Conservation (phyloP, 2,329 filamentous ascomycete genomes). For the Orbilia ellipsospora region DNA sequence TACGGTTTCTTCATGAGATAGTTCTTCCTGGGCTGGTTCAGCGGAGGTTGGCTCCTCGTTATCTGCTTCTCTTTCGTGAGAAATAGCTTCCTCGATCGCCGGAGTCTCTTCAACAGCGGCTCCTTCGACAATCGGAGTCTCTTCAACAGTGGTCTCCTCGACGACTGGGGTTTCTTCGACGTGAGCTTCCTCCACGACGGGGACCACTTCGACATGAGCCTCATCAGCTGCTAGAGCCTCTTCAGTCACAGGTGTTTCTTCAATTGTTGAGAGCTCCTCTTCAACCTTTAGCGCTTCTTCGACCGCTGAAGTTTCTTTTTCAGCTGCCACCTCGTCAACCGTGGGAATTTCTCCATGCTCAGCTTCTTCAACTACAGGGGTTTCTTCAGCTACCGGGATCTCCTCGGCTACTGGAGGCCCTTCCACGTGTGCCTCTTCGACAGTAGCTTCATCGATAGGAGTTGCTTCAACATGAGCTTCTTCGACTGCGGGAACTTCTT, state of each 20-base stretch:
- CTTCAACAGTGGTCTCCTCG: background rate
- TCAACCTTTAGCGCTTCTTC: background rate
- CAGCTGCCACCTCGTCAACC: no score
- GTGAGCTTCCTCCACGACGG: background rate
- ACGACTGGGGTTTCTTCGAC: background rate
- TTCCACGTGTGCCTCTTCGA: background rate
- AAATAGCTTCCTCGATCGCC: background rate
- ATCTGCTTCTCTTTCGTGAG: conserved; percentile 19
- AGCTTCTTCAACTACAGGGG: no score
- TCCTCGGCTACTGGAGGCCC: background rate
- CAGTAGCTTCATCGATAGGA: background rate
- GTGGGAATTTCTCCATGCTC: no score
- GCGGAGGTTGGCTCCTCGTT: conserved; percentile 4
- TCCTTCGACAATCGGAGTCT: background rate
- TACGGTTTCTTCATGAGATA: background rate
- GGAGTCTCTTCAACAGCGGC: background rate
- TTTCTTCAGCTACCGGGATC: no score
- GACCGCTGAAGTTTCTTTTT: no score
- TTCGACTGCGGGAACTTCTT: conserved; percentile 1
- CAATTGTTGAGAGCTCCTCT: no score
- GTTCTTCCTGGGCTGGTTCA: conserved; percentile 14
- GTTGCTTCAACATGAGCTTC: background rate
- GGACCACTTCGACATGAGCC: background rate
- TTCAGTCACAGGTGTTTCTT: background rate
- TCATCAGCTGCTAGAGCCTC: conserved; percentile 7